A percentile compares a stretch with the other conserved stretches of the same genome.
Evolutionary conservation across 176 grass and related monocot species (phyloP).

Genomic region (Carex parvula): DNA sequence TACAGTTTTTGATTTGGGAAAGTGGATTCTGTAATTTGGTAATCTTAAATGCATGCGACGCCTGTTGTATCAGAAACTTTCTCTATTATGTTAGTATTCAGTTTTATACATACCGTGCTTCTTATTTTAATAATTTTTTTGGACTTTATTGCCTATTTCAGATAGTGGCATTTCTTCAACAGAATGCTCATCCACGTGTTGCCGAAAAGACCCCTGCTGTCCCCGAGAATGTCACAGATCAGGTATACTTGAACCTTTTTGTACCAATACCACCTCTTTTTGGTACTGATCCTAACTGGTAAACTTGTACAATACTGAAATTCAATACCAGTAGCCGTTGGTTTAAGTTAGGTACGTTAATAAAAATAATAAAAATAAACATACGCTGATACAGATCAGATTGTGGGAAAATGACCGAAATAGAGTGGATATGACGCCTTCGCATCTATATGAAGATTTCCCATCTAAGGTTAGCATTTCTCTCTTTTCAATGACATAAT

Average conservation of each 20-base stretch:
- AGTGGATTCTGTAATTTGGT: background rate
- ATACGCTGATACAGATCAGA: constrained; percentile 56
- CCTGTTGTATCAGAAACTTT: background rate
- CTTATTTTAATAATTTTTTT: constrained; percentile 1
- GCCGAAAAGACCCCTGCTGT: constrained; percentile 57
- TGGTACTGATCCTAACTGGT: background rate
- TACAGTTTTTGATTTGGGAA: background rate
- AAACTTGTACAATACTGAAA: background rate
- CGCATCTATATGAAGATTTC: constrained; percentile 85
- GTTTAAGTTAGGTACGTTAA: background rate
- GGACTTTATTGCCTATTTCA: constrained; percentile 21
- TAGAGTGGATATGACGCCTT: constrained; percentile 60
- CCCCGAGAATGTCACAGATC: constrained; percentile 83
- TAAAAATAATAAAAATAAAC: too few relatives aligned
- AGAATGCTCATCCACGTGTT: constrained; percentile 86
- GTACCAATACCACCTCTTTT: background rate
- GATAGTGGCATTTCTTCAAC: constrained; percentile 92
- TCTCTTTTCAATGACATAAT: background rate
- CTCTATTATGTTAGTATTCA: background rate
- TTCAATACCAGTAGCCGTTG: background rate
- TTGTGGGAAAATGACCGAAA: constrained; percentile 87
- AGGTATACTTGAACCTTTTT: constrained; percentile 32
- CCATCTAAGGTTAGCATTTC: constrained; percentile 60
- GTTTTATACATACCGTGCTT: background rate
- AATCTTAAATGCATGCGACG: background rate